Conservation (phyloP, 352 stramenopile genomes). For the Phytophthora cajani region DNA sequence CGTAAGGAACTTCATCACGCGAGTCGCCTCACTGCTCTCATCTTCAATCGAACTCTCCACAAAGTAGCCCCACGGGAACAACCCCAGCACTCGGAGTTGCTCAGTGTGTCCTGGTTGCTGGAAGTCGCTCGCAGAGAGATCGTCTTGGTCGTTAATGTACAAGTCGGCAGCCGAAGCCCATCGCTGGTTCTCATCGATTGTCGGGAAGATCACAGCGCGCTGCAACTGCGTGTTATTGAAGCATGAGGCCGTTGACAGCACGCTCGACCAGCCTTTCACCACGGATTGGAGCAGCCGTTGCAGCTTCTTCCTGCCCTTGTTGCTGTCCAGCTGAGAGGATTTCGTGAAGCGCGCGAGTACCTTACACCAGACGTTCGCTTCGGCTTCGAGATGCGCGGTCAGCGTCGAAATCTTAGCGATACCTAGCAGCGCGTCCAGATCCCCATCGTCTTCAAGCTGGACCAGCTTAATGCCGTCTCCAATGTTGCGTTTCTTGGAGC, state of each 20-base stretch:
- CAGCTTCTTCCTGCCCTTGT: slow-evolving; percentile 38
- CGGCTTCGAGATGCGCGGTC: slow-evolving; percentile 27
- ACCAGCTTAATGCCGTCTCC: slow-evolving; percentile 35
- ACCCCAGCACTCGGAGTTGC: slow-evolving; percentile 48
- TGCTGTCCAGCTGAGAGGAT: slow-evolving; percentile 19
- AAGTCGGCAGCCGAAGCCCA: slow-evolving; percentile 43
- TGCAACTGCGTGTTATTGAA: slow-evolving; percentile 29
- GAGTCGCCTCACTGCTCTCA: slow-evolving; percentile 17
- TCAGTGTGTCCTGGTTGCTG: slow-evolving; percentile 18
- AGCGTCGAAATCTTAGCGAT: slow-evolving; percentile 43
- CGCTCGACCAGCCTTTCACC: slow-evolving; percentile 34
- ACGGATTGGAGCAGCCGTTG: slow-evolving; percentile 35
- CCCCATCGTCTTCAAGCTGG: slow-evolving; percentile 32
- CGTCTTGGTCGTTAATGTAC: slow-evolving; percentile 74
- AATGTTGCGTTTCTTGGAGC: slow-evolving; percentile 7
- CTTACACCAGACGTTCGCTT: slow-evolving; percentile 47
- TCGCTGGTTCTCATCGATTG: slow-evolving; percentile 18
- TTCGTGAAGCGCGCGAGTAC: slow-evolving; percentile 20
- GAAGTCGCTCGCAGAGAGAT: slow-evolving; percentile 46
- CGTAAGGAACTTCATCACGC: slow-evolving; percentile 44
- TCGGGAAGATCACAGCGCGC: slow-evolving; percentile 40
- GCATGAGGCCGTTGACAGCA: slow-evolving; percentile 14
- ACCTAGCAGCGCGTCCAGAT: slow-evolving; percentile 45
- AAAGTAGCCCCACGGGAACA: slow-evolving; percentile 66
- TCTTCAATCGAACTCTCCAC: slow-evolving; percentile 18